Base-by-base conservation (phyloP, 371 early-diverging fungal species). In the Mortierella polycephala region DNA sequence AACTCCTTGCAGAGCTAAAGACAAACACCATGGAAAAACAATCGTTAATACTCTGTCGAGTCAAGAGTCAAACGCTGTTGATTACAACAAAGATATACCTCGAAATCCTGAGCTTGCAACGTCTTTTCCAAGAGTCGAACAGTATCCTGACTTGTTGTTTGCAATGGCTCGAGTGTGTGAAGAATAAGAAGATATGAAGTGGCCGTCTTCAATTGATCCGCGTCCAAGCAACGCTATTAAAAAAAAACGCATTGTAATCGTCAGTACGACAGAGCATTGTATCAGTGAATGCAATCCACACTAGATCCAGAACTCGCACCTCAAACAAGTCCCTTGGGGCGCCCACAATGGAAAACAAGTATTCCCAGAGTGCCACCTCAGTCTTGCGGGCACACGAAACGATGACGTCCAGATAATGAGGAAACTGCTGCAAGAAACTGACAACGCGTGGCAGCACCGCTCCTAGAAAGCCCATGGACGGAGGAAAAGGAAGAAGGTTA, bases 361-460 rank as follows among this genome's bases (percentile, higher is more conserved):
- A 91, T 42, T 86, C 88, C 97, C 97, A 97, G n/a, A 94, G 81
- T 5, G 95, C 88, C 3, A 94, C 91, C 80, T 97, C 97, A 2
- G 93, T 93, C 75, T 97, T 97, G 47, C 97, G 83, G 20, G 96
- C 95, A 76, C 96, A 96, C 44, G 92, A 89, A 16, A 93, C 95
- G 82, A 97, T 91, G 21, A 94, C 91, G 56, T 97, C 95, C 52
- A 93, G 77, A 53, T 68, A 77, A 44, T 88, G 89, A 7, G 91
- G 90, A 65, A 94, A 95, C 46, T 89, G 87, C 59, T 91, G 86
- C 63, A 96, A 73, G 53, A 95, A 93, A 57, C 84, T 83, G 23
- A 94, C 85, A 1, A 93, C 91, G 13, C 80, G 63, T 11, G 94
- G 91, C 21, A 96, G 80, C 30, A 92, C 85, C 6, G 91, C 89